phyloP scores from a whole-genome alignment of 139 green algal species.

The Zygnema circumcarinatum region DNA sequence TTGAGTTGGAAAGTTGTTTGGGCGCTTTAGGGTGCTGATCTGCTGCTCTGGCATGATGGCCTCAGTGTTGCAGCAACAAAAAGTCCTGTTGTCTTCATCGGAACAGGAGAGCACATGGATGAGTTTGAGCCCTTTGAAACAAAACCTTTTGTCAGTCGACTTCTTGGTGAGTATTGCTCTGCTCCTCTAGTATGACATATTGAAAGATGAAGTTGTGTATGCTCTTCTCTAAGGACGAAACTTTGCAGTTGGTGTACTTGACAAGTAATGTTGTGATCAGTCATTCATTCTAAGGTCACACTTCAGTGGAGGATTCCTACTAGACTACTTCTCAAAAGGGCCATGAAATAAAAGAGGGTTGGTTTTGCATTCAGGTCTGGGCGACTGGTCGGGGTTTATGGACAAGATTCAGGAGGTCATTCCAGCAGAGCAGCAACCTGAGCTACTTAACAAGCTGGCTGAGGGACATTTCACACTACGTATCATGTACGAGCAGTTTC shows the following conservation, averaged over 20 bases:
- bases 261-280: too few species aligned
- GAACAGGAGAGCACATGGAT: conserved; percentile 96
- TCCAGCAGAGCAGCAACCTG: conserved; percentile 70
- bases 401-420: conserved; percentile 86
- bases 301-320: too few species aligned
- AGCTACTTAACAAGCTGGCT: conserved; percentile 89
- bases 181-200: too few species aligned
- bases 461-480: conserved; percentile 93
- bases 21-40: too few species aligned
- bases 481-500: conserved; percentile 96
- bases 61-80: conserved; percentile 80
- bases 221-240: too few species aligned
- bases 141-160: conserved; percentile 90
- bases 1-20: too few species aligned
- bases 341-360: too few species aligned
- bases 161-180: conserved; percentile 78
- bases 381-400: conserved; percentile 86
- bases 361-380: conserved; percentile 68
- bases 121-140: conserved; percentile 98
- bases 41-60: too few species aligned
- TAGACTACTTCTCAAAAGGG: too few species aligned
- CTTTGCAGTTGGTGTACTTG: too few species aligned
- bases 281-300: too few species aligned
- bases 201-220: too few species aligned
- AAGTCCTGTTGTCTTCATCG: conserved; percentile 95